phyloP scores from a whole-genome alignment of 2,329 filamentous ascomycete genomes.

The Beauveria brongniartii region DNA sequence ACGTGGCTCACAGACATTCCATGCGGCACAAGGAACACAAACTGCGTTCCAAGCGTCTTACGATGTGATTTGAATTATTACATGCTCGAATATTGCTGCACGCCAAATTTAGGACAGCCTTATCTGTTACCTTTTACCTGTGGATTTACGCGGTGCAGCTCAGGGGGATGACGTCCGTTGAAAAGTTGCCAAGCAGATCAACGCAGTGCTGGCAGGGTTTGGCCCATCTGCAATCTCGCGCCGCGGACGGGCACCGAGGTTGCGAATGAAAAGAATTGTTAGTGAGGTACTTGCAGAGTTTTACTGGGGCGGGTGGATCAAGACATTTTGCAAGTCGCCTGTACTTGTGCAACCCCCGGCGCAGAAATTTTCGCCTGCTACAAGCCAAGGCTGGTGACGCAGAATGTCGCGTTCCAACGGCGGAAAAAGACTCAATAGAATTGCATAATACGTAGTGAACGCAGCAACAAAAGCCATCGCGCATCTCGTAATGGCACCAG shows the following conservation, averaged over 20 bases:
- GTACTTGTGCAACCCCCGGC: conserved; percentile 22
- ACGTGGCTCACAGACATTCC: not conserved
- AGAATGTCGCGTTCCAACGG: not conserved
- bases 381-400: too few relatives aligned
- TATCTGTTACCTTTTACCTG: not conserved
- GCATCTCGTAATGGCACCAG: not conserved
- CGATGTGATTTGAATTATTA: not conserved
- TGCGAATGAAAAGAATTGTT: conserved; percentile 26
- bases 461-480: not conserved
- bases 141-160: too few relatives aligned
- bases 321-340: not conserved
- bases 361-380: conserved; percentile 23
- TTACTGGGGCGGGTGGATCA: not conserved
- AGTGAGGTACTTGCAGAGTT: conserved; percentile 24
- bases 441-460: not conserved
- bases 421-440: not conserved
- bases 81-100: not conserved
- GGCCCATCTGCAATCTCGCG: not conserved
- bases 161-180: not conserved
- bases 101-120: too few relatives aligned
- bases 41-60: not conserved
- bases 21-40: not conserved
- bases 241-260: not conserved
- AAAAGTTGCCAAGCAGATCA: too few relatives aligned
- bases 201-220: not conserved